Base-by-base conservation (phyloP, 805 yeast species). In the Candida endomychidarum region DNA sequence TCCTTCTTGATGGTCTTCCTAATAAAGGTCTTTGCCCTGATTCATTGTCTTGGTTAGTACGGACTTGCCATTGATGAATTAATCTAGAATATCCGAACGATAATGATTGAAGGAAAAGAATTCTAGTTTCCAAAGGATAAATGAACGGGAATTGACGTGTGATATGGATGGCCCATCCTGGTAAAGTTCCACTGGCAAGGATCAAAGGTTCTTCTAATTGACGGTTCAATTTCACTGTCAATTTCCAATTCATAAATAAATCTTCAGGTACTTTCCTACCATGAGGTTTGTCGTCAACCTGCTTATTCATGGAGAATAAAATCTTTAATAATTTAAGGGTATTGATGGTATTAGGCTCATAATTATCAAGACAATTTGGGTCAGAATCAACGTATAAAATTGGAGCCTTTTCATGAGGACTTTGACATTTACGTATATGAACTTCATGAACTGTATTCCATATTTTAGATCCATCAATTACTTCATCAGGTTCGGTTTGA, bases 31-130 rank as follows among this genome's bases (percentile, higher is more conserved):
- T 45, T 31, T 50, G 50, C 10, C 36, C n/a, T 8, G 19, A 16
- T 28, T 42, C 51, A 29, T 37, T 36, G 23, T 65, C 73, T 8
- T 72, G 67, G 29, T 51, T 56, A 3, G 61, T 58, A 43, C 76
- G 68, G 4, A 64, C 54, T 50, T 79, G 84, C 96, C 96, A 88
- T 32, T 79, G 71, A 44, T 83, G 83, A 41, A 91, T 82, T 34
- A 87, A 65, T 41, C 97, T 72, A 1, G 95, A 84, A 56, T 86
- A 83, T 0, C 98, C 98, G 65, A 86, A 90, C 0, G 97, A 89
- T 0, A 96, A 87, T 6, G 90, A 80, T 49, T 86, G 91, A 40
- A 91, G 61, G 52, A 86, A 88, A 47, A 80, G 75, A 30, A 85
- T 70, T 43, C 97, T 73, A 0, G 93, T 78, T 37, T 83, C 93